A percentile compares a stretch with the other conserved stretches of the same genome.
Evolutionary conservation across 192 early-diverging fungal genomes (phyloP).

Genomic region (Coemansia sp.): DNA sequence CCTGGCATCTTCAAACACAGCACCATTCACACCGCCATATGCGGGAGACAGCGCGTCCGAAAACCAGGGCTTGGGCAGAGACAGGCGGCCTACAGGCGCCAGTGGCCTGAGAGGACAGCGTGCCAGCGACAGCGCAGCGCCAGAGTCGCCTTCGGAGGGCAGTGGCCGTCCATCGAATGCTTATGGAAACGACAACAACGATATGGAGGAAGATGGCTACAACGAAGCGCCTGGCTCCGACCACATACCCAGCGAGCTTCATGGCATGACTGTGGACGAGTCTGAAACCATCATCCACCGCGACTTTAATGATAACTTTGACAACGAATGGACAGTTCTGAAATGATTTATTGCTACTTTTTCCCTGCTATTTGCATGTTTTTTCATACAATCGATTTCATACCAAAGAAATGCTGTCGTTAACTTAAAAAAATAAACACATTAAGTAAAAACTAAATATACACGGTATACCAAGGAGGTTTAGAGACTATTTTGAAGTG

Average conservation of each 20-base stretch:
- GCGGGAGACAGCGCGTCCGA: constrained; percentile 32
- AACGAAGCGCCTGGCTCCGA: not conserved
- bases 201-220: not conserved
- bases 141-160: constrained; percentile 28
- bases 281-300: constrained; percentile 22
- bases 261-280: constrained; percentile 16
- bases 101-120: constrained; percentile 2
- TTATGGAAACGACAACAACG: not conserved
- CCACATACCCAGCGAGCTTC: not conserved
- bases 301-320: constrained; percentile 40
- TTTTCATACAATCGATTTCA: not conserved
- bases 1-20: not conserved
- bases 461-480: too few relatives aligned
- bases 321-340: constrained; percentile 25
- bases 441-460: not conserved
- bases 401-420: not conserved
- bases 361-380: not conserved
- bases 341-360: constrained; percentile 2
- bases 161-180: not conserved
- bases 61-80: not conserved
- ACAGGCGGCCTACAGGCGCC: not conserved
- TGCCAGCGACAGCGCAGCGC: constrained; percentile 37
- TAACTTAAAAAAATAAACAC: too few relatives aligned
- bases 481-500: not conserved
- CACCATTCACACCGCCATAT: constrained; percentile 37